Evolutionary conservation across 1,139 yeast species (phyloP).

Genomic region (Pichia sp.): DNA sequence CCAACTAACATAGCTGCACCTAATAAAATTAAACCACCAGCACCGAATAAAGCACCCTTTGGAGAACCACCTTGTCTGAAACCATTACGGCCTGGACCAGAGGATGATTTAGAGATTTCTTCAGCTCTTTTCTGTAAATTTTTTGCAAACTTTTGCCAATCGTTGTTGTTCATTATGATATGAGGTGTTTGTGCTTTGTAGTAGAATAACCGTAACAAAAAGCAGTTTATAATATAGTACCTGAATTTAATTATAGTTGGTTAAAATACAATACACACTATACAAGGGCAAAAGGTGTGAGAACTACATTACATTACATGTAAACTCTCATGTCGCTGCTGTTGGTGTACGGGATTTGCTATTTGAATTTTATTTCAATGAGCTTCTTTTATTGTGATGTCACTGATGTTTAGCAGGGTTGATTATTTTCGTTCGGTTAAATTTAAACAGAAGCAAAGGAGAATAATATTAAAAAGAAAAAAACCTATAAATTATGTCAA

Average conservation of each 20-base stretch:
- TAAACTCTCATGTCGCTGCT: neutral
- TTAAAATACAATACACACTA: neutral
- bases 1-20: slow-evolving; percentile 67
- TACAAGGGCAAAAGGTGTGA: neutral
- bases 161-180: slow-evolving; percentile 36
- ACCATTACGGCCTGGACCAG: slow-evolving; percentile 32
- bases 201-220: no score
- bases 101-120: slow-evolving; percentile 36
- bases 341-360: neutral
- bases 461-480: no score
- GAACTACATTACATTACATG: neutral
- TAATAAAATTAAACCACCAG: slow-evolving; percentile 67
- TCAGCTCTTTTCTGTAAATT: slow-evolving; percentile 63
- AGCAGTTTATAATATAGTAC: no score
- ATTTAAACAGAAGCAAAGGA: no score
- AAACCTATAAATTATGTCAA: slow-evolving; percentile 12
- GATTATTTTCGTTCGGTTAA: no score
- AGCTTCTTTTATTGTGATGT: no score
- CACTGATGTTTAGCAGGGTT: no score
- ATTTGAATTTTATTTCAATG: neutral
- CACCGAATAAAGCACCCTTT: slow-evolving; percentile 62
- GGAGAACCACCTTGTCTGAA: slow-evolving; percentile 35
- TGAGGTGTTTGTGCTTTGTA: neutral
- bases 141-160: slow-evolving; percentile 63
- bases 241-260: neutral